Evolutionary conservation across 2,329 filamentous ascomycete genomes (phyloP), one percentile per base, ranked within the genome.

Genomic region (Bimuria novae-zelandiae): DNA sequence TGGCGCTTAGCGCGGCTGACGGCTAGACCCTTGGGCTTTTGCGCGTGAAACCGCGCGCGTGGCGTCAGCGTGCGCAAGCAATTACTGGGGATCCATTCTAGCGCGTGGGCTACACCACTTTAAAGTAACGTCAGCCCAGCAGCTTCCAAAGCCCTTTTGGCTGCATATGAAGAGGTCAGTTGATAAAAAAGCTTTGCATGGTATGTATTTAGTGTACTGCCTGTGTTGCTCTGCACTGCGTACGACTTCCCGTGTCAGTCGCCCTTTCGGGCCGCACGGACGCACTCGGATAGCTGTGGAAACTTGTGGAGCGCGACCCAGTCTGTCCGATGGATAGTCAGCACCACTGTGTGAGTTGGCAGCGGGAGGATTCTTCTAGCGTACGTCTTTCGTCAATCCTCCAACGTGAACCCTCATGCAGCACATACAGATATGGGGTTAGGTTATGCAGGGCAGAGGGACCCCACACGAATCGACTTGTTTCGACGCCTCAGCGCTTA

Each of bases 71-170:
- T 44, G 41, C 42, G 35, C 51, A 36, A 39, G 42, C 32, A n/a
- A 23, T 50, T 47, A 11, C 30, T 25, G 36, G 43, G 46, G 39
- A 17, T 12, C 29, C 11, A 29, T 21, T 40, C 39, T 53, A 53
- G 45, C 51, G 43, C 47, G 43, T 36, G 49, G 53, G 54, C 52
- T 19, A 55, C 54, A 36, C 7, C 51, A 40, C 52, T 55, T 44
- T 57, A 56, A 57, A 57, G 44, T 45, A 57, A 60, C 57, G 55
- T 60, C 57, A 51, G 54, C 51, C 39, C 43, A 27, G 29, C 29
- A 33, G 1, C 19, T n/a, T n/a, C n/a, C n/a, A n/a, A n/a, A n/a
- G n/a, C n/a, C n/a, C n/a, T n/a, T n/a, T n/a, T n/a, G n/a, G n/a
- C n/a, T n/a, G n/a, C n/a, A n/a, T n/a, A n/a, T n/a, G n/a, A n/a